Conservation (phyloP, 495 filamentous ascomycete genomes). For the Tuber calosporum region DNA sequence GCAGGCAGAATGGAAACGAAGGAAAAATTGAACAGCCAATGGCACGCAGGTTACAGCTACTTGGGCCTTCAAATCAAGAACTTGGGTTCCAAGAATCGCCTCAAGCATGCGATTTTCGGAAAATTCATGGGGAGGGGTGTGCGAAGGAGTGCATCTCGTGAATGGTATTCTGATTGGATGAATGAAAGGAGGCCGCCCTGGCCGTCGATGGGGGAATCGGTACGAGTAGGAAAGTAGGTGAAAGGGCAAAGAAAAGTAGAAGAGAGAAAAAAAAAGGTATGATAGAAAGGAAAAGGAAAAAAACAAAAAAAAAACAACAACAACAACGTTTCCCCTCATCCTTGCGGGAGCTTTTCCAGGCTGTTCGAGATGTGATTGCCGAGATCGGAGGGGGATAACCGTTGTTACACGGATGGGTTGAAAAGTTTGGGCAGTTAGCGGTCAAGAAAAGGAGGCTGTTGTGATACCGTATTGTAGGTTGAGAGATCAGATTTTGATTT, state of each 20-base stretch:
- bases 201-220: background rate
- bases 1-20: background rate
- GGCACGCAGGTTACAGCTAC: background rate
- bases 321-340: background rate
- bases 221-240: background rate
- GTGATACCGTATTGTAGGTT: background rate
- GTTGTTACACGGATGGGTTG: background rate
- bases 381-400: conserved; percentile 1
- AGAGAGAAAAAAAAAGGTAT: background rate
- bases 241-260: background rate
- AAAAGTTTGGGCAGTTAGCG: background rate
- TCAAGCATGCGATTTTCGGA: conserved; percentile 3
- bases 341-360: background rate
- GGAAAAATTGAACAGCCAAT: background rate
- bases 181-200: background rate
- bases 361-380: background rate
- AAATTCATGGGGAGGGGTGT: background rate
- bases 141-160: background rate
- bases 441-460: background rate
- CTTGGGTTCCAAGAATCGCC: background rate
- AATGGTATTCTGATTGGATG: background rate
- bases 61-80: background rate
- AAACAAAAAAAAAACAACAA: background rate
- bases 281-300: too few relatives aligned
- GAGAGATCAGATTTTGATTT: background rate